Base-by-base conservation (phyloP, 306 rosid species). In the Vigna radiata region DNA sequence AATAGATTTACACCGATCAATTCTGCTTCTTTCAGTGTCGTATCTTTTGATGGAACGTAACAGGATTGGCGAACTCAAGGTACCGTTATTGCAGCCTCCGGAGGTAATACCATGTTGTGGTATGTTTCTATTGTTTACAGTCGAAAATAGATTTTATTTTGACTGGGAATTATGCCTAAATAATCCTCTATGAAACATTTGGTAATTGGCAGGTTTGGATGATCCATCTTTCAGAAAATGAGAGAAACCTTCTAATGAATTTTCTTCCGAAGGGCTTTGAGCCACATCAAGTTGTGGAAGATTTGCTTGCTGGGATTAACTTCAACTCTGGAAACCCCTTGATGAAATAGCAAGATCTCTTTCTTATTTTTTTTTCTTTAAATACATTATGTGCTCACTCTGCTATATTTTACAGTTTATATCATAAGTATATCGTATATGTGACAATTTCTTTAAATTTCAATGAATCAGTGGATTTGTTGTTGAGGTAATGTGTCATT, bases 301-400 rank as follows among this genome's bases (percentile, higher is more conserved):
- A 87, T 33, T 80, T 95, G 79, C 86, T 95, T 73, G 52, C 86
- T 67, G 98, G 98, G 87, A 83, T 78, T 75, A 76, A 89, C 81
- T 88, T 89, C 79, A 88, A 89, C 80, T 95, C 89, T 74, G 98
- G 98, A 84, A 92, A 82, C 46, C 91, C 97, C 63, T 89, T 87
- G 59, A 81, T 80, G 58, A 88, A 88, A 84, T 95, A 98, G 99
- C 60, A 83, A 81, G 92, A 84, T 82, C 74, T 76, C 60, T 63
- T 84, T n/a, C n/a, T n/a, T 78, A n/a, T n/a, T 37, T 67, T 73
- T 58, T 81, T 56, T 63, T 41, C 37, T 58, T n/a, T 58, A 15
- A 43, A 69, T 56, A 61, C 59, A 48, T 47, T 49, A 41, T 39
- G 17, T 71, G 65, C 50, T 46, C 33, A 7, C n/a, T 68, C 48